A percentile compares a stretch with the other conserved stretches of the same genome.
These are phyloP conservation scores for Metarhizium humberi DNA, from an alignment of 2,329 filamentous ascomycete species.

Conservation along the genomic window DNA sequence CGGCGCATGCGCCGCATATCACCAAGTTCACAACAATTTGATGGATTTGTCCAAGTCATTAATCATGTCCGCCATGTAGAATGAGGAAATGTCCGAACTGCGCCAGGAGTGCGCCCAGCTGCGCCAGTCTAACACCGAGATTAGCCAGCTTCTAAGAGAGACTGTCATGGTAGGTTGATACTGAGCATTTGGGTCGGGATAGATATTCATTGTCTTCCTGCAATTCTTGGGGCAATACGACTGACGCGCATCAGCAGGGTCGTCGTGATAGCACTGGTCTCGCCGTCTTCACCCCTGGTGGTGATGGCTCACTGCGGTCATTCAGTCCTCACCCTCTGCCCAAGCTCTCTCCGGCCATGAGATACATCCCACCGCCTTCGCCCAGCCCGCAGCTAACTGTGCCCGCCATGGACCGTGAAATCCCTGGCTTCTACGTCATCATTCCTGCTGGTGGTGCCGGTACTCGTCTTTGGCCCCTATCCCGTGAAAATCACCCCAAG, in stretches of 20 bases:
- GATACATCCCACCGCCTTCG: constrained; percentile 7
- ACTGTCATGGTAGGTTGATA: constrained; percentile 10
- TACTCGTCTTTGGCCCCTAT: constrained; percentile 17
- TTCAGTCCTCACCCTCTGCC: constrained; percentile 8
- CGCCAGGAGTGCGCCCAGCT: constrained; percentile 14
- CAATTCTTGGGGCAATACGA: neutral
- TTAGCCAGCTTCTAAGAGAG: constrained; percentile 14
- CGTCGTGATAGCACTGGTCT: constrained; percentile 6
- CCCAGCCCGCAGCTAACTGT: constrained; percentile 6
- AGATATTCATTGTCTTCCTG: neutral
- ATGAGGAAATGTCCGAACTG: constrained; percentile 14
- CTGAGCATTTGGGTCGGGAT: neutral
- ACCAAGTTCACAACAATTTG: neutral
- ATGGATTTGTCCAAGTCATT: neutral
- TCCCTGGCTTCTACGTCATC: constrained; percentile 18
- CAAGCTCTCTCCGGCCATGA: constrained; percentile 8
- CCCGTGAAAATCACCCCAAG: constrained; percentile 18
- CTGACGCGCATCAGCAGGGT: constrained; percentile 1
- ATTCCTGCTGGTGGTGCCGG: constrained; percentile 18
- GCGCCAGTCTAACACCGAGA: constrained; percentile 14
- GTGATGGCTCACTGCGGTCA: constrained; percentile 6
- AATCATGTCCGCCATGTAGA: constrained; percentile 7
- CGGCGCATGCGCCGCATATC: neutral
- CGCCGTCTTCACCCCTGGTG: constrained; percentile 2
- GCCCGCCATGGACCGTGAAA: constrained; percentile 12